Percentiles rank a stretch among this genome's conserved stretches.
Conservation (phyloP, 148 eudicot species). For the Persicaria maculosa region DNA sequence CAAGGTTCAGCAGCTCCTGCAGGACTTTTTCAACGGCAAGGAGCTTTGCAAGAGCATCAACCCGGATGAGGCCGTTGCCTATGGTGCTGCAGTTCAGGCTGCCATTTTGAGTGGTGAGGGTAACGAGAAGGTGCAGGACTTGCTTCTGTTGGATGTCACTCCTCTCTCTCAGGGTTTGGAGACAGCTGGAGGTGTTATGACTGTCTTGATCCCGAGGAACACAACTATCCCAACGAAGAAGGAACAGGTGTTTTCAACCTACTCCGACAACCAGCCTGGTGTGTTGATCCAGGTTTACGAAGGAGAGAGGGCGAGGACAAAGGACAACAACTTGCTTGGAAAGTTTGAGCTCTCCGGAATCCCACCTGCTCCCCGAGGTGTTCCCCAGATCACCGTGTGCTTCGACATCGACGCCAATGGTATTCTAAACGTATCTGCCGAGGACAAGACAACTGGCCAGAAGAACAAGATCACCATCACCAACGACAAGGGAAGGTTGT, state of each 20-base stretch:
- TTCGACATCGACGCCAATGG: conserved; percentile 13
- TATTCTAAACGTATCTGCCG: conserved; percentile 12
- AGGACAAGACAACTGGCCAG: conserved; percentile 16
- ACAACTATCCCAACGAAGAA: conserved; percentile 16
- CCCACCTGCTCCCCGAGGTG: conserved; percentile 10
- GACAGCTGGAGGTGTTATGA: conserved; percentile 17
- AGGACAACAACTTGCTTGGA: conserved; percentile 16
- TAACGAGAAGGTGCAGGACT: conserved; percentile 9
- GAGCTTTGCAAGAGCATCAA: conserved; percentile 18
- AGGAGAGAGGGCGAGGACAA: conserved; percentile 16
- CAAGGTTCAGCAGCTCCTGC: conserved; percentile 12
- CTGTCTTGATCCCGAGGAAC: conserved; percentile 16
- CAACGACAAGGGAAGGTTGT: conserved; percentile 13
- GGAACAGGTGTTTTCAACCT: conserved; percentile 15
- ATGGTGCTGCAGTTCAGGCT: conserved; percentile 14
- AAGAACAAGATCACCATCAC: conserved; percentile 18
- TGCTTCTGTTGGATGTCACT: background rate
- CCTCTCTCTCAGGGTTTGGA: conserved; percentile 7
- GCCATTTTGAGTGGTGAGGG: conserved; percentile 11
- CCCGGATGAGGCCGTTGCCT: conserved; percentile 14
- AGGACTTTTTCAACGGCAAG: conserved; percentile 15
- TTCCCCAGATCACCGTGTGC: conserved; percentile 10
- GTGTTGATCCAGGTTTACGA: conserved; percentile 16
- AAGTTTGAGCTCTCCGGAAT: conserved; percentile 14
- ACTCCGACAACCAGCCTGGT: conserved; percentile 16